These are phyloP conservation scores for Blepharisma stoltei DNA, from an alignment of 73 alveolate species.

Conservation along the genomic window DNA sequence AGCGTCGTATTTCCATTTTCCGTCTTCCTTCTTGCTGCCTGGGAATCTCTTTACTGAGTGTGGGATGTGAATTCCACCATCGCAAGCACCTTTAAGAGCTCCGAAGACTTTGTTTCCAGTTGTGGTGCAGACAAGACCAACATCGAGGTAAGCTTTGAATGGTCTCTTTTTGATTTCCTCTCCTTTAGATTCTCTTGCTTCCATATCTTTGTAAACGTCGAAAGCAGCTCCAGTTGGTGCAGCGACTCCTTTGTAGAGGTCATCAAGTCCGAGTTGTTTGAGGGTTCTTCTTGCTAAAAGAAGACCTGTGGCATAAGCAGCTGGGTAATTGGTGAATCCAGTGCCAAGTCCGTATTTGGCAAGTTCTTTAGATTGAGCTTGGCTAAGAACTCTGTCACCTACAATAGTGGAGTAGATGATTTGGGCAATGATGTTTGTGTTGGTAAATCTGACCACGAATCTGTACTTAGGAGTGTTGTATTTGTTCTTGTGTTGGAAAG, in stretches of 20 bases:
- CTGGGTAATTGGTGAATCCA: slow-evolving; percentile 99
- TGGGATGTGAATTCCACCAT: slow-evolving; percentile 99
- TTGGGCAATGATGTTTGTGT: slow-evolving; percentile 94
- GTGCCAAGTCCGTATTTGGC: slow-evolving; percentile 92
- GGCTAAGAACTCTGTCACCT: slow-evolving; percentile 96
- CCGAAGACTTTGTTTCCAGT: slow-evolving; percentile 99
- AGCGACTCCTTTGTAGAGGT: slow-evolving; percentile 85
- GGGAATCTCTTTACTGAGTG: slow-evolving; percentile 99
- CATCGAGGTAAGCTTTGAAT: slow-evolving; percentile 97
- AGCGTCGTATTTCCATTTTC: slow-evolving; percentile 82
- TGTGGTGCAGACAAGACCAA: slow-evolving; percentile 98
- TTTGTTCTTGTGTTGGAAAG: slow-evolving; percentile 98
- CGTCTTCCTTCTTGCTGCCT: slow-evolving; percentile 85
- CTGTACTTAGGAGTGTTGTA: slow-evolving; percentile 99
- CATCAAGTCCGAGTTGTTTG: slow-evolving; percentile 88
- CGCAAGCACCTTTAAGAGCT: slow-evolving; percentile 99
- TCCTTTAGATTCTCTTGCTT: slow-evolving; percentile 61
- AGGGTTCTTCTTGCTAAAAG: slow-evolving; percentile 97
- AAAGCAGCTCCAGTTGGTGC: slow-evolving; percentile 84
- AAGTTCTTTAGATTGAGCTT: slow-evolving; percentile 96
- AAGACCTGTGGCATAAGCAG: slow-evolving; percentile 99
- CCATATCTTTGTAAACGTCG: slow-evolving; percentile 85
- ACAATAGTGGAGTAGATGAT: slow-evolving; percentile 91
- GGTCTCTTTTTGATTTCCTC: slow-evolving; percentile 88
- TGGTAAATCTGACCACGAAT: slow-evolving; percentile 98